Evolutionary conservation across 164 flowering plant genomes (phyloP), one percentile per base, ranked within the genome.

Genomic region (Santalum album): DNA sequence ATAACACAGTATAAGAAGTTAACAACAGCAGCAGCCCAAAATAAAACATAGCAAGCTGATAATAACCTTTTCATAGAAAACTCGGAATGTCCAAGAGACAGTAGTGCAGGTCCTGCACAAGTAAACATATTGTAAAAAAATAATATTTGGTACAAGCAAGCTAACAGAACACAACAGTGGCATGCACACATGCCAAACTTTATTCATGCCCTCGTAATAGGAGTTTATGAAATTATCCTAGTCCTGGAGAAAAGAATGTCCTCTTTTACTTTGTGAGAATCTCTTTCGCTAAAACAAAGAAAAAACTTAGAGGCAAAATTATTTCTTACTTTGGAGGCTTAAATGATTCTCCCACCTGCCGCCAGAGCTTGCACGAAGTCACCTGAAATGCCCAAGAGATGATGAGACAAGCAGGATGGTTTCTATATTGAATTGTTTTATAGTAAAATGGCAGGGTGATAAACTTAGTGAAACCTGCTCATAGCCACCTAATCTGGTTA

Each of bases 31-130:
- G 25, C n/a, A n/a, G n/a, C n/a, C n/a, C n/a, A 20, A 4, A 16
- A 22, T 36, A 11, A 66, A 0, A 56, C 27, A 12, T 20, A 25
- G 29, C 52, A 54, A 25, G 40, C 38, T 35, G 36, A 26, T 11
- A 22, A 62, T 70, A 57, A 87, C 97, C 97, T 89, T 89, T 74
- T 89, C 97, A 69, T 87, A 90, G 58, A 90, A 90, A 50, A 76
- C 67, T 35, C 97, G 84, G 58, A 90, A 90, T 54, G 97, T 84
- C 97, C 97, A 90, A 22, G 97, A 90, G 50, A 90, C 92, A 6
- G 97, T 90, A 7, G 97, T 90, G 58, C 97, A 90, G 16, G 97
- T 90, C 84, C 97, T 90, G 90, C 61, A 59, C 25, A 27, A 20
- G 24, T 23, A 12, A 32, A 35, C 50, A 59, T 26, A 6, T 53